Evolutionary conservation across 2,329 filamentous ascomycete genomes (phyloP).

Genomic region (Nothopassalora personata): DNA sequence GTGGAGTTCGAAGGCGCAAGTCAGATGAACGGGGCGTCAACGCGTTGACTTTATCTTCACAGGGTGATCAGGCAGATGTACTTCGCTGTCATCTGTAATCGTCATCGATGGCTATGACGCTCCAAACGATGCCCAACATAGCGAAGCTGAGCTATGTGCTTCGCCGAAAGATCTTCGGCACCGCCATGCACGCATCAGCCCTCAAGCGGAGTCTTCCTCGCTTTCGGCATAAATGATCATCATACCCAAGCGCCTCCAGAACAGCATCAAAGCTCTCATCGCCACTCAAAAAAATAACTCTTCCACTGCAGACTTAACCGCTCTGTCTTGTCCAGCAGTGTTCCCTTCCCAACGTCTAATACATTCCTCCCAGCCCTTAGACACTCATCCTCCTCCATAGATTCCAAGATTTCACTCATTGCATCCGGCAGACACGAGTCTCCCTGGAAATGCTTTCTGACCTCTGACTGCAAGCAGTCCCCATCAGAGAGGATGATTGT

Average conservation of each 20-base stretch:
- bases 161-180: too few species aligned
- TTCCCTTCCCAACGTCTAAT: constrained; percentile 3
- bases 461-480: constrained; percentile 4
- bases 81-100: too few species aligned
- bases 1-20: too few species aligned
- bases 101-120: too few species aligned
- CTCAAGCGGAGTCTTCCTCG: too few species aligned
- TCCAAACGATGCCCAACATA: too few species aligned
- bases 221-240: too few species aligned
- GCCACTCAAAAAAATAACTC: background rate
- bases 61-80: too few species aligned
- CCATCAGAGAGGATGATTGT: constrained; percentile 1
- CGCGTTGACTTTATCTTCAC: too few species aligned
- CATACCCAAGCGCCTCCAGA: background rate
- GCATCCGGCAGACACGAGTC: background rate
- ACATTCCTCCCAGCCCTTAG: constrained; percentile 1
- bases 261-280: background rate
- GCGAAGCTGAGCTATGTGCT: too few species aligned
- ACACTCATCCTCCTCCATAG: constrained; percentile 1
- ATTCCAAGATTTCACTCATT: background rate
- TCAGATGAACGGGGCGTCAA: too few species aligned
- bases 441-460: constrained; percentile 3
- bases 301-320: constrained; percentile 1
- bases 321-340: constrained; percentile 6
- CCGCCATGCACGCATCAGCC: too few species aligned